These are phyloP conservation scores for Prunus salicina DNA, from an alignment of 306 rosid species.

Conservation along the genomic window DNA sequence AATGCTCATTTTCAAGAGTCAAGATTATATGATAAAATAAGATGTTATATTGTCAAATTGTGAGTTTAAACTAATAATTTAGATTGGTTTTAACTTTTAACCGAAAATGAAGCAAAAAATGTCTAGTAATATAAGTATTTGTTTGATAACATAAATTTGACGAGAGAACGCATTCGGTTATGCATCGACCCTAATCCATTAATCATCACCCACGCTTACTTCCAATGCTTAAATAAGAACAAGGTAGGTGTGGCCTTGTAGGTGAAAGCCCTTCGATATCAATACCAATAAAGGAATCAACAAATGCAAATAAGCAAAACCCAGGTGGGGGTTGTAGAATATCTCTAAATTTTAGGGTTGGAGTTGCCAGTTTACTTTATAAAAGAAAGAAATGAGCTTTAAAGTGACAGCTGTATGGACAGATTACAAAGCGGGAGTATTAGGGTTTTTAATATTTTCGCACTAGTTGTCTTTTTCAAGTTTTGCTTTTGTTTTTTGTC, in stretches of 20 bases:
- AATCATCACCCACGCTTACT: too few relatives aligned
- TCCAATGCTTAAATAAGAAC: too few relatives aligned
- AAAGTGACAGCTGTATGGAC: background rate
- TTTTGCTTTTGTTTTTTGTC: background rate
- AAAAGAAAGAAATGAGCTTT: too few relatives aligned
- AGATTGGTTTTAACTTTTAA: background rate
- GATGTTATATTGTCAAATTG: accelerated
- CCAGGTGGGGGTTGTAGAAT: background rate
- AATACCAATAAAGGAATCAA: too few relatives aligned
- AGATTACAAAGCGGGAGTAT: background rate
- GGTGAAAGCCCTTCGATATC: too few relatives aligned
- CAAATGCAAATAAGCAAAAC: background rate
- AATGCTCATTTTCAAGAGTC: background rate
- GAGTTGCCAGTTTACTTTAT: background rate
- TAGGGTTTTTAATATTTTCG: background rate
- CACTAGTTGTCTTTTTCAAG: too few relatives aligned
- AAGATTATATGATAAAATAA: background rate
- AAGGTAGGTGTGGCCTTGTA: too few relatives aligned
- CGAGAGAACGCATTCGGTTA: background rate
- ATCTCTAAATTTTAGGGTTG: background rate
- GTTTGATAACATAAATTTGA: background rate
- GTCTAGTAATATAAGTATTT: background rate
- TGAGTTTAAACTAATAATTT: background rate
- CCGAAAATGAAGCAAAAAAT: background rate
- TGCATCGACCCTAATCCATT: too few relatives aligned